Base-by-base conservation (phyloP, 331 rosid genomes). In the Phaseolus coccineus region DNA sequence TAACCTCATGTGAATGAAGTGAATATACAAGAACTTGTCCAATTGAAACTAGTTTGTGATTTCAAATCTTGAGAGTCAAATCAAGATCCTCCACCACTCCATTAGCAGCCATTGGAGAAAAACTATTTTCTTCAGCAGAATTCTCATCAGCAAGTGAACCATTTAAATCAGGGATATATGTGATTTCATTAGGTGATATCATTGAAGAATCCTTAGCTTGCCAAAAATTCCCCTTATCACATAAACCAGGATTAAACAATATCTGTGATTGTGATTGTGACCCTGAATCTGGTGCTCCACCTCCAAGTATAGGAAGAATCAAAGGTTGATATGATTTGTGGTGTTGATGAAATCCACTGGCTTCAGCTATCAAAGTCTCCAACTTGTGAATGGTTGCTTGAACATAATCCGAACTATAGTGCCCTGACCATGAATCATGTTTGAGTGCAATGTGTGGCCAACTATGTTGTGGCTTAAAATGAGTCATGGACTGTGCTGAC, bases 31-130 rank as follows among this genome's bases (percentile, higher is more conserved):
- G 0, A 42, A 2, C 4, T 6, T 52, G 2, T n/a, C 0, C 27
- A 52, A 52, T 2, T 52, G 6, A 28, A 9, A 61, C 4, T 28
- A 19, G 30, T 27, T 55, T 55, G 30, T 4, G 8, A 55, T 4
- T 24, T 58, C n/a, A 58, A 25, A 58, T 11, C n/a, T 16, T 63
- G 69, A 63, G 69, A 33, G 69, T 33, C 47, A 63, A 63, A 63
- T 63, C 69, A 61, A 30, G 22, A 4, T 30, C 42, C 10, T 30
- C 19, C 39, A 28, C 4, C 2, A 0, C 42, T 61, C 11, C 42
- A 12, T 30, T 61, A 5, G 2, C 3, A 6, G 44, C 14, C 3
- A 2, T 62, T 33, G 69, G 3, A 63, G 48, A 64, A 33, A 16
- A 35, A 35, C 1, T n/a, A 4, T 15, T 15, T 31, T 4, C 46